Conservation (phyloP, 305 asterid species). For the Striga hermonthica region DNA sequence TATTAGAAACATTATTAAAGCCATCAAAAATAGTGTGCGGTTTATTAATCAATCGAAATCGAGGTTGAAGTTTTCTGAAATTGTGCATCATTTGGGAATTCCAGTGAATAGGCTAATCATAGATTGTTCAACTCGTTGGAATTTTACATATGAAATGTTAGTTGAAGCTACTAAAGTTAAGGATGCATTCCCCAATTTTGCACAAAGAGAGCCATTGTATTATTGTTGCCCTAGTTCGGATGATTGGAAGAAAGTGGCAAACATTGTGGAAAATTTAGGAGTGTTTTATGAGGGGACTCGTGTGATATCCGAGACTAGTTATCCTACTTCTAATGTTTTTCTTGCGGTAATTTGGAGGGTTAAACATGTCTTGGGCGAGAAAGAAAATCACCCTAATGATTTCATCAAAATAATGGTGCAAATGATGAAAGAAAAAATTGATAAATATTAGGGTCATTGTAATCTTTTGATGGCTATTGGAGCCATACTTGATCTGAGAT, state of each 20-base stretch:
- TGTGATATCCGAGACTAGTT: constrained; percentile 14
- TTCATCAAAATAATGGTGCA: not conserved
- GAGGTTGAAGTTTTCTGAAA: constrained; percentile 11
- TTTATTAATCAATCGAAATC: constrained; percentile 15
- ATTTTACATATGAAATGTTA: constrained; percentile 31
- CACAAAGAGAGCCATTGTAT: constrained; percentile 7
- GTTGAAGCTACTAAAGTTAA: constrained; percentile 18
- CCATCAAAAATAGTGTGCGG: constrained; percentile 3
- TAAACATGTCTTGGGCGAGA: constrained; percentile 14
- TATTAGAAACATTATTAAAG: not conserved
- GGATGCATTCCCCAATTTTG: constrained; percentile 24
- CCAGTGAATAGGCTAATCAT: not conserved
- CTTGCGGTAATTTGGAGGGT: constrained; percentile 26
- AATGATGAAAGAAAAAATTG: not conserved
- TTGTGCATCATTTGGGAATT: not conserved
- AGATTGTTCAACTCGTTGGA: constrained; percentile 22
- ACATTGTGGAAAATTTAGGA: not conserved
- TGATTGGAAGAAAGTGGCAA: constrained; percentile 19
- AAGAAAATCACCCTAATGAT: not conserved
- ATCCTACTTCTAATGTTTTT: constrained; percentile 26
- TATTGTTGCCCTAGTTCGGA: constrained; percentile 2
- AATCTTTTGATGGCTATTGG: constrained; percentile 14
- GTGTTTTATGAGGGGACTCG: constrained; percentile 21
- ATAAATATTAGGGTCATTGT: not conserved
- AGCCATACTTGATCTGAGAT: constrained; percentile 16